These are phyloP conservation scores for Mallotus repandus DNA, from an alignment of 441 rosid species.

Conservation along the genomic window DNA sequence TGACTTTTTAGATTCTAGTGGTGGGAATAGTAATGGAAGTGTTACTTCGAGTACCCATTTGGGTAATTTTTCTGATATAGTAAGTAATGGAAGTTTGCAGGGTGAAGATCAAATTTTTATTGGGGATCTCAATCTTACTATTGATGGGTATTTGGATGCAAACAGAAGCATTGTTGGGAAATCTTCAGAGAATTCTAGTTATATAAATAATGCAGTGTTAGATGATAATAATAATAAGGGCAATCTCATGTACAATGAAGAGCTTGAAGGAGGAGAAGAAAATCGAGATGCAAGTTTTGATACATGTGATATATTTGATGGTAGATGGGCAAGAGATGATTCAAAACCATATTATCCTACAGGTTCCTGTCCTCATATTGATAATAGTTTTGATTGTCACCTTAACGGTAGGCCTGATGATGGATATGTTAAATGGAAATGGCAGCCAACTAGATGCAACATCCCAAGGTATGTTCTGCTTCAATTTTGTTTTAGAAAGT, in stretches of 20 bases:
- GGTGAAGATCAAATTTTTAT: slow-evolving; percentile 5
- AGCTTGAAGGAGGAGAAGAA: slow-evolving; percentile 14
- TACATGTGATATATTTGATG: slow-evolving; percentile 62
- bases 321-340: slow-evolving; percentile 64
- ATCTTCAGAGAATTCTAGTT: slow-evolving; percentile 19
- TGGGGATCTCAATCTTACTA: slow-evolving; percentile 23
- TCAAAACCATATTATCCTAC: slow-evolving; percentile 60
- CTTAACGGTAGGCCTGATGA: slow-evolving; percentile 67
- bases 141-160: slow-evolving; percentile 13
- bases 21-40: background rate
- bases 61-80: slow-evolving; percentile 19
- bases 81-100: slow-evolving; percentile 25
- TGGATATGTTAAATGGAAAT: slow-evolving; percentile 52
- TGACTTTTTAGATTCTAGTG: slow-evolving; percentile 29
- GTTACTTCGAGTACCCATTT: slow-evolving; percentile 13
- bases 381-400: slow-evolving; percentile 61
- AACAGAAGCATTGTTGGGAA: slow-evolving; percentile 18
- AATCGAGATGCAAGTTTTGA: slow-evolving; percentile 11
- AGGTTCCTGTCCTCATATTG: slow-evolving; percentile 68
- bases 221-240: slow-evolving; percentile 10
- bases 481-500: background rate
- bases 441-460: slow-evolving; percentile 70
- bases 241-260: slow-evolving; percentile 18
- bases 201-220: background rate
- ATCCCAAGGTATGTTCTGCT: slow-evolving; percentile 53